A percentile compares a stretch with the other conserved stretches of the same genome.
phyloP scores from a whole-genome alignment of 2,329 filamentous ascomycete species.

The Acarospora socialis region DNA sequence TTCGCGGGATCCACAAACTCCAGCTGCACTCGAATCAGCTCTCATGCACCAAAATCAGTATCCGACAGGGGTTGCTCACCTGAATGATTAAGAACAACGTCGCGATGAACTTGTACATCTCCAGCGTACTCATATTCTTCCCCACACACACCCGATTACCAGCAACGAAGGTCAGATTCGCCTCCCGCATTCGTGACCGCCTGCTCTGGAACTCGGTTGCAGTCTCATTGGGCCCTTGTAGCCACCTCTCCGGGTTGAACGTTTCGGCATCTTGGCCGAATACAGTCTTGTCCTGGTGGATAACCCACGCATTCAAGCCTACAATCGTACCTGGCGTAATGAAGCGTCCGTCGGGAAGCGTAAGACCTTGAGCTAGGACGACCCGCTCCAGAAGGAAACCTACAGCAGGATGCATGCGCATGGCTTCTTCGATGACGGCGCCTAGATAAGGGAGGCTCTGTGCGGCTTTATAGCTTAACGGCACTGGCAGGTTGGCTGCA shows the following conservation, averaged over 20 bases:
- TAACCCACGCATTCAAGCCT: slow-evolving; percentile 24
- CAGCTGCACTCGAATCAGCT: too few relatives aligned
- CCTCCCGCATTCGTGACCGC: slow-evolving; percentile 25
- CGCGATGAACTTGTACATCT: slow-evolving; percentile 46
- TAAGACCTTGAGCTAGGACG: slow-evolving; percentile 29
- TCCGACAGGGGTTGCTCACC: too few relatives aligned
- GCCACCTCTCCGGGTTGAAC: slow-evolving; percentile 37
- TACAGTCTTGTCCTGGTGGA: slow-evolving; percentile 25
- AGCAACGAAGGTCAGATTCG: slow-evolving; percentile 35
- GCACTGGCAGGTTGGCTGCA: slow-evolving; percentile 9
- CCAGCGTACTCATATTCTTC: slow-evolving; percentile 39
- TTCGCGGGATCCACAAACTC: neutral
- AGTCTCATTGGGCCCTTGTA: slow-evolving; percentile 23
- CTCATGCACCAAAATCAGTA: neutral
- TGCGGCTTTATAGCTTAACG: slow-evolving; percentile 14
- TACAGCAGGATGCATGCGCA: slow-evolving; percentile 36
- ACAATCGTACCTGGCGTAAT: slow-evolving; percentile 24
- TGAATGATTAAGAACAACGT: slow-evolving; percentile 40
- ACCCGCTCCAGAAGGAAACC: slow-evolving; percentile 36
- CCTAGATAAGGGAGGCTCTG: slow-evolving; percentile 29
- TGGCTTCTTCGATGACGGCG: slow-evolving; percentile 38
- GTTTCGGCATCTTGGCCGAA: slow-evolving; percentile 33
- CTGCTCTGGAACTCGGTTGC: slow-evolving; percentile 22
- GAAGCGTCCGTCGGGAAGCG: slow-evolving; percentile 20
- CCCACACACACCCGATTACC: slow-evolving; percentile 43